Evolutionary conservation across 2,329 filamentous ascomycete genomes (phyloP).

Genomic region (Teratosphaeria epicoccoides): DNA sequence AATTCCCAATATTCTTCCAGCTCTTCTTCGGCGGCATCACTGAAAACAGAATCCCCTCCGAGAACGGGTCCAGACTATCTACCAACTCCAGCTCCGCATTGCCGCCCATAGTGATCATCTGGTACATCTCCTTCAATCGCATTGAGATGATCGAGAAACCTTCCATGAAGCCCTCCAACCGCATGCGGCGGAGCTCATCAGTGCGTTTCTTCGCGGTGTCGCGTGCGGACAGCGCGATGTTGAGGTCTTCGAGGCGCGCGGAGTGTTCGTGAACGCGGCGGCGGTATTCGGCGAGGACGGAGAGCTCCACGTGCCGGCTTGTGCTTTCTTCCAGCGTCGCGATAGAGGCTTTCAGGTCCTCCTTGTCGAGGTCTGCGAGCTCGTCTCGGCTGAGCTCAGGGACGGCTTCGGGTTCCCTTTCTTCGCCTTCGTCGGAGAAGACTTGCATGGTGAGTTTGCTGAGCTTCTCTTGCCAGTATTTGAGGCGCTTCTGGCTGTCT

Average conservation of each 20-base stretch:
- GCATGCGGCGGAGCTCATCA: slow-evolving; percentile 80
- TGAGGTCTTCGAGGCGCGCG: slow-evolving; percentile 71
- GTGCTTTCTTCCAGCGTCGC: slow-evolving; percentile 62
- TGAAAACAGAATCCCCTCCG: slow-evolving; percentile 89
- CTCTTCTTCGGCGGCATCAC: slow-evolving; percentile 99
- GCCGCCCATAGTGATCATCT: slow-evolving; percentile 99
- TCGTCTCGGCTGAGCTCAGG: slow-evolving; percentile 69
- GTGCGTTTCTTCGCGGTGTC: slow-evolving; percentile 85
- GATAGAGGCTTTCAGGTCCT: slow-evolving; percentile 52
- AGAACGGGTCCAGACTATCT: slow-evolving; percentile 91
- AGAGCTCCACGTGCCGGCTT: slow-evolving; percentile 78
- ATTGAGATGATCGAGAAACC: slow-evolving; percentile 91
- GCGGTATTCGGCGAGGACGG: slow-evolving; percentile 80
- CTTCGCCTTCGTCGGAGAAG: slow-evolving; percentile 49
- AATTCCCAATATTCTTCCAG: slow-evolving; percentile 98
- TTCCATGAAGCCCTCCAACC: slow-evolving; percentile 95
- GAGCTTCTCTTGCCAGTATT: slow-evolving; percentile 84
- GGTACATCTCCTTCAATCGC: slow-evolving; percentile 98
- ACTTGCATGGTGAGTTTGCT: slow-evolving; percentile 75
- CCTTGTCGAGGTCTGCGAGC: slow-evolving; percentile 52
- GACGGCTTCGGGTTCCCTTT: slow-evolving; percentile 49
- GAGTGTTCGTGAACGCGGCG: slow-evolving; percentile 75
- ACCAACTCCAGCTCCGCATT: slow-evolving; percentile 97
- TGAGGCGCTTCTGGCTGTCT: slow-evolving; percentile 75
- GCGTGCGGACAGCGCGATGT: slow-evolving; percentile 62